Evolutionary conservation across 495 filamentous ascomycete genomes (phyloP), one percentile per base, ranked within the genome.

Genomic region (Penicillium verhagenii): DNA sequence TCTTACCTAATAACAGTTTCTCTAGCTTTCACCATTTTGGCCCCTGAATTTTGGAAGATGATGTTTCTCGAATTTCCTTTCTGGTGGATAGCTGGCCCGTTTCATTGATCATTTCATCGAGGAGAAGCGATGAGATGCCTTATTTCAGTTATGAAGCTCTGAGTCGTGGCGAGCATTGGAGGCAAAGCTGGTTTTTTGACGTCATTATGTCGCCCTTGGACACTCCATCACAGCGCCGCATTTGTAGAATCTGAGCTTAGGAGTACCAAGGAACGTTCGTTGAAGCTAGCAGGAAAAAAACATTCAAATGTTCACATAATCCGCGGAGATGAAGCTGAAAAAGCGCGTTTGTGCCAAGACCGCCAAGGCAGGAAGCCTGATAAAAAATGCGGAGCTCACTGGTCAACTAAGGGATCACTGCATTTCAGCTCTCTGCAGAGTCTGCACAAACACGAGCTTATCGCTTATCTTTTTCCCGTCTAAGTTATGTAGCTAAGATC

Each of bases 21-120:
- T 40, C 69, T 70, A 60, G 80, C 76, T 66, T 84, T 84, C 37
- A 83, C 79, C 79, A 85, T 85, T 49, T 59, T 80, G 53, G 42
- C 71, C 66, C 2, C 16, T 14, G 11, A 13, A 16, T 21, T 13
- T 35, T 7, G 18, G n/a, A 16, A 29, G 28, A 8, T 10, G 28
- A 31, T 9, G 7, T 31, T 11, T 31, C 13, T 31, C 3, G 5
- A 31, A 31, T 10, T 11, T 2, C 9, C 13, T 11, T 31, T 2
- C 5, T 10, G 5, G 28, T 31, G 9, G 7, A 11, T 31, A 11
- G 28, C 28, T 31, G 28, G 6, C n/a, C n/a, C n/a, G n/a, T n/a
- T n/a, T n/a, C n/a, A n/a, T n/a, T n/a, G n/a, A n/a, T n/a, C n/a
- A n/a, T n/a, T n/a, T n/a, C n/a, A n/a, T n/a, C n/a, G n/a, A n/a